Evolutionary conservation across 257 asterid species (phyloP), one percentile per base, ranked within the genome.

Genomic region (Solanum medicagineum): DNA sequence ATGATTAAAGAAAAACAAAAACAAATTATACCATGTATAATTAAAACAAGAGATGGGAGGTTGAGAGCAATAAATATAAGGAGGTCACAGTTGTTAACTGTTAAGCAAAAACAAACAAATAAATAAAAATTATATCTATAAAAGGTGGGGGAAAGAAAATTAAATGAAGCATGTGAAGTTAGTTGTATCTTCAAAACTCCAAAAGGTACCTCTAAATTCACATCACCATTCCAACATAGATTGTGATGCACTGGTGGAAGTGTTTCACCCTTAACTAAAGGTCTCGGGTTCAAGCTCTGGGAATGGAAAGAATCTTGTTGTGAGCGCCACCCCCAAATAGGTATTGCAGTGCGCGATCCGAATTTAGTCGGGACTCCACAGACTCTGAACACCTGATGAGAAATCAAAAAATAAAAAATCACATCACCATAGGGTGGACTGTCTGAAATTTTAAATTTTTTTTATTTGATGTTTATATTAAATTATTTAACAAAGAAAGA

Each of bases 11-110:
- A 42, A 17, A 44, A 73, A 36, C 42, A 36, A 73, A 20, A 3
- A 10, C n/a, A 74, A n/a, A 6, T 0, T 65, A 29, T 29, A 57
- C 26, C 20, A 65, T 29, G 16, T 16, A 65, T 13, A 65, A 26
- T 65, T 65, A 65, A 15, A 36, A 69, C 77, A 69, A 69, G 1
- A 36, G n/a, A 36, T 69, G 77, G 45, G 62, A 49, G 45, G 42
- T 7, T 75, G 82, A 15, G 62, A 29, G 45, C 83, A 79, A 79
- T 79, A 79, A 79, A 79, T 79, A 26, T 53, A 26, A 79, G 24
- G 59, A 13, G 82, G 63, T 16, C 15, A 53, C 26, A 26, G 60
- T 29, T 54, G 65, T 53, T 79, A 36, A 3, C 7, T 51, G 60
- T 12, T 79, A 53, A 79, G 5, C 49, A 24, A 51, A 77, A 36